Base-by-base conservation (phyloP, 257 asterid species). In the Primulina huaijiensis region DNA sequence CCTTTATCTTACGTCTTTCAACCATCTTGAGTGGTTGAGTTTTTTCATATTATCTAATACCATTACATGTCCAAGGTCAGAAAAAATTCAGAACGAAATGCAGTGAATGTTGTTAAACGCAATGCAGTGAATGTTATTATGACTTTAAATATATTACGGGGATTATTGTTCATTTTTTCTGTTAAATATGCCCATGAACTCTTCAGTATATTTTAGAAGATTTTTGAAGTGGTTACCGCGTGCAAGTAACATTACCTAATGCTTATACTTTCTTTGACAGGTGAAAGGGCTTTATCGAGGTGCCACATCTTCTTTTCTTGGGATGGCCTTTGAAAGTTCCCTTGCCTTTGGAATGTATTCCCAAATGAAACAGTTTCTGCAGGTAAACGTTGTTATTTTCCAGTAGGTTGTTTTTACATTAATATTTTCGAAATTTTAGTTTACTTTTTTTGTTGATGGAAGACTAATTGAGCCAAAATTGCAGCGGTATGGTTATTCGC, bases 261-360 rank as follows among this genome's bases (percentile, higher is more conserved):
- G 37, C 21, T 16, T 70, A 29, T 59, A 38, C 67, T 60, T 84
- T 16, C 50, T 61, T 68, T 79, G 76, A 75, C 86, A 87, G 97
- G 90, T 90, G 72, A 83, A 86, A 85, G 99, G 99, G 70, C 91
- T 90, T 59, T 93, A 46, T 69, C 85, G 91, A 55, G 96, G 99
- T 40, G 97, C 95, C 19, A 84, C 99, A 58, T 80, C 97, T 78
- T 90, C 99, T 40, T 90, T 93, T 75, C 78, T 90, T 58, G 96
- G 96, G 62, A 85, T 93, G 96, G 94, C 99, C 65, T 77, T 89
- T 70, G 99, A 93, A 83, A 87, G 97, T 74, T 90, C 99, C 72
- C 92, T 93, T 70, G 85, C 83, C 65, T 93, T 90, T 76, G 99
- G 99, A 76, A 82, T 90, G 71, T 93, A 90, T 82, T 90, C 96